Evolutionary conservation across 306 rosid species (phyloP).

Genomic region (Casuarina equisetifolia): DNA sequence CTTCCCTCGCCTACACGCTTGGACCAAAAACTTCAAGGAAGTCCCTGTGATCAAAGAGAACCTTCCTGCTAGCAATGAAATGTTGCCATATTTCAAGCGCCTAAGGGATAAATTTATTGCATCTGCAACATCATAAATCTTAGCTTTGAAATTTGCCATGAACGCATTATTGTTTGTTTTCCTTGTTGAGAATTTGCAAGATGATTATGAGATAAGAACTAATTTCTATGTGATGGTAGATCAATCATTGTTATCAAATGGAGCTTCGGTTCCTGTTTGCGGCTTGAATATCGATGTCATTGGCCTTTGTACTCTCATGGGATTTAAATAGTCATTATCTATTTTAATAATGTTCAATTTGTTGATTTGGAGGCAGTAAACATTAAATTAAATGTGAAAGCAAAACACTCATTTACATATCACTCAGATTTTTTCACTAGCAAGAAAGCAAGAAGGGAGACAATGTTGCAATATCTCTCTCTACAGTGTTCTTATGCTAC

Average conservation of each 20-base stretch:
- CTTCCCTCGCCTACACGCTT: constrained; percentile 25
- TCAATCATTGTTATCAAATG: background rate
- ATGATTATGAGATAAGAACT: too few species aligned
- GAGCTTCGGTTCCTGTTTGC: background rate
- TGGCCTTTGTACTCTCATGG: background rate
- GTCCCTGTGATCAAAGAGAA: constrained; percentile 27
- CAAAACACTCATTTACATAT: too few species aligned
- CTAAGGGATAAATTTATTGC: background rate
- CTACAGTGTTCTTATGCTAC: too few species aligned
- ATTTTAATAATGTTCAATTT: too few species aligned
- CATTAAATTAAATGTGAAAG: too few species aligned
- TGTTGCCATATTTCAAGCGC: background rate
- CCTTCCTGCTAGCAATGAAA: constrained; percentile 22
- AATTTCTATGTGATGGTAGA: background rate
- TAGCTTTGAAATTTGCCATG: background rate
- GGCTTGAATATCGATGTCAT: background rate
- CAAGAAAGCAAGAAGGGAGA: too few species aligned
- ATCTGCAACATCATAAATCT: background rate
- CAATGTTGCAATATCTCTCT: too few species aligned
- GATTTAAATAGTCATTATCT: background rate
- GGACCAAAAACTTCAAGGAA: constrained; percentile 24
- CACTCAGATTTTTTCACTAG: too few species aligned
- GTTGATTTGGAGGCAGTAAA: too few species aligned
- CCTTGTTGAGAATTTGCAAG: background rate
- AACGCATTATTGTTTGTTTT: background rate